Percentiles rank a stretch among this genome's conserved stretches.
Evolutionary conservation across 257 asterid species (phyloP).

Genomic region (Prunella vulgaris): DNA sequence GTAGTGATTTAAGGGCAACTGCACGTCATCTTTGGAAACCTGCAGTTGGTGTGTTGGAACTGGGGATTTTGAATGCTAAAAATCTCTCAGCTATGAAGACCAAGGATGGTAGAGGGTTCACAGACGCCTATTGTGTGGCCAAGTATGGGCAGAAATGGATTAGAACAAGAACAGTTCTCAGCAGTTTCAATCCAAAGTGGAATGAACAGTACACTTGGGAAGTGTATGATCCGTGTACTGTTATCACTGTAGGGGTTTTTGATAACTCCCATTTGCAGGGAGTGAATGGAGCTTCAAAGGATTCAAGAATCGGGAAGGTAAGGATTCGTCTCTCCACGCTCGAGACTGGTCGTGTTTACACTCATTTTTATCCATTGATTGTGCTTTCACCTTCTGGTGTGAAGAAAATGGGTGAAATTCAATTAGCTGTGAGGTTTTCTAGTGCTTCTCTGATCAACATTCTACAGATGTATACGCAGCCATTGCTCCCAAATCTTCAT

Average conservation of each 20-base stretch:
- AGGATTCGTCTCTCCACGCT: conserved; percentile 72
- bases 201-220: conserved; percentile 96
- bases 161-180: conserved; percentile 65
- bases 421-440: conserved; percentile 74
- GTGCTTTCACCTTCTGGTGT: conserved; percentile 65
- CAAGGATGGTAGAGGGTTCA: conserved; percentile 48
- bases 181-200: conserved; percentile 70
- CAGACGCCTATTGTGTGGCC: conserved; percentile 92
- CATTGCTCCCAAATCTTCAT: conserved; percentile 61
- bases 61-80: conserved; percentile 78
- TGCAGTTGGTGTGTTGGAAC: conserved; percentile 70
- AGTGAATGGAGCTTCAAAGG: conserved; percentile 41
- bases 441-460: conserved; percentile 54
- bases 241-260: conserved; percentile 65
- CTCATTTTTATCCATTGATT: conserved; percentile 73
- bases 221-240: conserved; percentile 85
- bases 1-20: conserved; percentile 76
- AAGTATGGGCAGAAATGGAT: conserved; percentile 97
- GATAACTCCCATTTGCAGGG: conserved; percentile 74
- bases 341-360: conserved; percentile 65
- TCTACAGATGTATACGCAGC: conserved; percentile 50
- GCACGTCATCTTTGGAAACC: conserved; percentile 86
- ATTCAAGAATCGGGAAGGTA: conserved; percentile 73
- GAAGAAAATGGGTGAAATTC: conserved; percentile 81
- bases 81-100: conserved; percentile 66